Conservation (phyloP, 2,329 filamentous ascomycete species). For the Cyphellophora europaea region DNA sequence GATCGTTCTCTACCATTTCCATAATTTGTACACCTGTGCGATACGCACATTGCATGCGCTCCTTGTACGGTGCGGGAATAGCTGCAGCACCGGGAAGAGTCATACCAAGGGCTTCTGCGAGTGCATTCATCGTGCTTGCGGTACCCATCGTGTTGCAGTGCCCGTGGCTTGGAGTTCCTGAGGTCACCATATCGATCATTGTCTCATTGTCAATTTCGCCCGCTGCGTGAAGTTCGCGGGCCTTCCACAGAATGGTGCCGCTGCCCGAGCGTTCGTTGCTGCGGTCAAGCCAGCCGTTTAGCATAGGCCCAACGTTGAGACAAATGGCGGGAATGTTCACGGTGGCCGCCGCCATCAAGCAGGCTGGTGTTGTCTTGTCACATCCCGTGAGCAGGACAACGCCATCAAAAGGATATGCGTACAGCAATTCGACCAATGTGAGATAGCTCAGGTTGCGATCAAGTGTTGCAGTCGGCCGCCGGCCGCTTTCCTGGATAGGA, state of each 20-base stretch:
- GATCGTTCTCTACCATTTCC: slow-evolving; percentile 39
- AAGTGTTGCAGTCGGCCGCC: slow-evolving; percentile 39
- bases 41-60: slow-evolving; percentile 39
- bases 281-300: slow-evolving; percentile 36
- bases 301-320: slow-evolving; percentile 44
- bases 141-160: slow-evolving; percentile 48
- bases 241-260: slow-evolving; percentile 40
- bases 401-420: slow-evolving; percentile 41
- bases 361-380: slow-evolving; percentile 44
- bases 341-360: slow-evolving; percentile 43
- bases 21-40: slow-evolving; percentile 41
- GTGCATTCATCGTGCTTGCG: slow-evolving; percentile 44
- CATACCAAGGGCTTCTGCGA: slow-evolving; percentile 45
- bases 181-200: slow-evolving; percentile 32
- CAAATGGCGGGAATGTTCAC: slow-evolving; percentile 44
- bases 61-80: slow-evolving; percentile 42
- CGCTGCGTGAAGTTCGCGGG: slow-evolving; percentile 37
- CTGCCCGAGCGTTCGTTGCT: slow-evolving; percentile 32
- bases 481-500: slow-evolving; percentile 41
- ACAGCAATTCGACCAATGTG: slow-evolving; percentile 38
- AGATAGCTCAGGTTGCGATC: slow-evolving; percentile 43
- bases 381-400: slow-evolving; percentile 43
- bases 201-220: slow-evolving; percentile 37
- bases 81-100: slow-evolving; percentile 42
- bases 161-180: slow-evolving; percentile 35